These are phyloP conservation scores for Teratosphaeria pseudoeucalypti DNA, from an alignment of 2,329 filamentous ascomycete genomes.

Conservation along the genomic window DNA sequence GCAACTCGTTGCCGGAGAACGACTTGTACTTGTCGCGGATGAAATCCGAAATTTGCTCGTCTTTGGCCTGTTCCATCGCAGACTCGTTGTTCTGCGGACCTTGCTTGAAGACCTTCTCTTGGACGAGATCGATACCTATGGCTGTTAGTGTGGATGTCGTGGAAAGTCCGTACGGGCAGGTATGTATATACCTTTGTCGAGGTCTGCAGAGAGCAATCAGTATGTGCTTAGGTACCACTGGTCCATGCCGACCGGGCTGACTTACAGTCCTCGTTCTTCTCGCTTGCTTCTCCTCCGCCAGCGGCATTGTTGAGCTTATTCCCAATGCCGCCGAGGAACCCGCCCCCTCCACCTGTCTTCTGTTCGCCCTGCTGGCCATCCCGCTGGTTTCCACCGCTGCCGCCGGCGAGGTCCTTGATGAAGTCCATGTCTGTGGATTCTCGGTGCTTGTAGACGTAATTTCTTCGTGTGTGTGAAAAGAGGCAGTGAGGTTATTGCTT, in stretches of 20 bases:
- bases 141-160: neutral
- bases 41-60: conserved; percentile 59
- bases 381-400: conserved; percentile 25
- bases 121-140: conserved; percentile 65
- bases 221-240: neutral
- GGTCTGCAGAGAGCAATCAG: conserved; percentile 17
- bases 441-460: neutral
- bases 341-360: conserved; percentile 14
- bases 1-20: conserved; percentile 57
- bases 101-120: conserved; percentile 61
- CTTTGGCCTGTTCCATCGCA: conserved; percentile 72
- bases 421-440: conserved; percentile 33
- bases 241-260: neutral
- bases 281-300: conserved; percentile 61
- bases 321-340: conserved; percentile 33
- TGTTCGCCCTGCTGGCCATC: conserved; percentile 22
- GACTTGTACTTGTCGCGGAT: conserved; percentile 62
- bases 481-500: too few species aligned
- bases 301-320: conserved; percentile 62
- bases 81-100: conserved; percentile 60
- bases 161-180: neutral
- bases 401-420: conserved; percentile 37
- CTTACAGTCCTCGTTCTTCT: conserved; percentile 57
- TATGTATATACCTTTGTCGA: conserved; percentile 61
- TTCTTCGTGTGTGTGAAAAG: neutral